Percentiles rank a stretch among this genome's conserved stretches.
Conservation (phyloP, 345 rosid species). For the Turnera subulata region DNA sequence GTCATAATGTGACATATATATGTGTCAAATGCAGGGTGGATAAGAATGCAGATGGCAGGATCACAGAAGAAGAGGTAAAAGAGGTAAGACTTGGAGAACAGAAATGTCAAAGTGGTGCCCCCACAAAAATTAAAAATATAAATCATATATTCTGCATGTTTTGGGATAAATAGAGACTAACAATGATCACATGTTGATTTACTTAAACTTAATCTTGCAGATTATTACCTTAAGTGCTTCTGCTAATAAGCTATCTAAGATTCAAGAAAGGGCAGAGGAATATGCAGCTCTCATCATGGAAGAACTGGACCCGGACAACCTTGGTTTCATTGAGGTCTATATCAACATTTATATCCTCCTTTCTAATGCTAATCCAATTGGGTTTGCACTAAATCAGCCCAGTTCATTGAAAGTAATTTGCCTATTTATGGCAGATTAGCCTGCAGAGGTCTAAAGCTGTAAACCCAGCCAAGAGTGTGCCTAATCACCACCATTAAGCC, state of each 20-base stretch:
- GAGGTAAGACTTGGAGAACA: slow-evolving; percentile 42
- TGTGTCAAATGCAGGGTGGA: slow-evolving; percentile 59
- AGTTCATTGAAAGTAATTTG: too few relatives aligned
- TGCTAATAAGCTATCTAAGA: slow-evolving; percentile 69
- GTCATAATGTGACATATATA: too few relatives aligned
- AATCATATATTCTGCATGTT: neutral
- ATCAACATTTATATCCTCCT: too few relatives aligned
- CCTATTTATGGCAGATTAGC: too few relatives aligned
- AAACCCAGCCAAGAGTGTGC: too few relatives aligned
- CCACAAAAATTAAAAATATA: neutral
- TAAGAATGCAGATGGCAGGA: slow-evolving; percentile 72
- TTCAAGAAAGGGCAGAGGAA: slow-evolving; percentile 67
- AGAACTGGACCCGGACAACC: slow-evolving; percentile 69
- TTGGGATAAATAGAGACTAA: neutral
- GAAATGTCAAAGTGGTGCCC: too few relatives aligned
- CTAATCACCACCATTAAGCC: too few relatives aligned
- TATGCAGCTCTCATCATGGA: slow-evolving; percentile 87
- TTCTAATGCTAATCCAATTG: too few relatives aligned
- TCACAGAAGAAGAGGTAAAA: slow-evolving; percentile 65
- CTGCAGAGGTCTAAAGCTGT: too few relatives aligned
- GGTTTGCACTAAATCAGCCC: too few relatives aligned
- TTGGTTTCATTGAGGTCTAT: too few relatives aligned
- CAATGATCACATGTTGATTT: neutral
- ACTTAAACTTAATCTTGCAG: slow-evolving; percentile 41
- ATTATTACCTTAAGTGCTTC: slow-evolving; percentile 75